A percentile compares a stretch with the other conserved stretches of the same genome.
These are phyloP conservation scores for Podospora sp. DNA, from an alignment of 495 filamentous ascomycete species.

Conservation along the genomic window DNA sequence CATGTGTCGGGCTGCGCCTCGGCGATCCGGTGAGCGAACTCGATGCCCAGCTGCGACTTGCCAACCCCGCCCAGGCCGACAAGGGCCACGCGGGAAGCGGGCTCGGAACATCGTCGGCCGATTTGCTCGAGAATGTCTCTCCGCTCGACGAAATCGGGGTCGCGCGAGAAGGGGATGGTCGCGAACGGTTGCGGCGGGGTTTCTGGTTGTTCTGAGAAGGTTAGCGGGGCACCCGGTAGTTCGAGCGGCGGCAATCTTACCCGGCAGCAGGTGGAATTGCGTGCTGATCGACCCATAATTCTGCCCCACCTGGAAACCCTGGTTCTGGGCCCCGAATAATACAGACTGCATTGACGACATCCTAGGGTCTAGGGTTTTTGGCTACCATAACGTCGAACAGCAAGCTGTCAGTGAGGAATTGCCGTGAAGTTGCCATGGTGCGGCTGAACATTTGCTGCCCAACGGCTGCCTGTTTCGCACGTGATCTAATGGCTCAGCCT, in stretches of 20 bases:
- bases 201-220: slow-evolving; percentile 27
- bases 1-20: slow-evolving; percentile 17
- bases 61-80: too few species aligned
- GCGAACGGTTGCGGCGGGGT: slow-evolving; percentile 30
- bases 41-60: slow-evolving; percentile 10
- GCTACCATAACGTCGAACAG: too few species aligned
- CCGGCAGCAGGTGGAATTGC: slow-evolving; percentile 35
- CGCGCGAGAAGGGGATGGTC: slow-evolving; percentile 40
- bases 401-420: too few species aligned
- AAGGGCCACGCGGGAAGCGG: too few species aligned
- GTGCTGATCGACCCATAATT: neutral
- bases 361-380: too few species aligned
- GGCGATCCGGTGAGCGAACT: slow-evolving; percentile 10
- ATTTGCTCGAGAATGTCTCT: too few species aligned
- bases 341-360: slow-evolving; percentile 25
- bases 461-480: too few species aligned
- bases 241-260: slow-evolving; percentile 26
- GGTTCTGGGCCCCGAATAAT: slow-evolving; percentile 33
- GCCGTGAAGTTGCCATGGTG: too few species aligned
- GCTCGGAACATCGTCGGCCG: too few species aligned
- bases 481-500: too few species aligned
- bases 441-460: too few species aligned
- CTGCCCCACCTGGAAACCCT: too few species aligned
- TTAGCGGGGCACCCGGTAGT: slow-evolving; percentile 25
- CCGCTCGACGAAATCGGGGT: slow-evolving; percentile 40